These are phyloP conservation scores for Pythium aquatile DNA, from an alignment of 352 stramenopile species.

Conservation along the genomic window DNA sequence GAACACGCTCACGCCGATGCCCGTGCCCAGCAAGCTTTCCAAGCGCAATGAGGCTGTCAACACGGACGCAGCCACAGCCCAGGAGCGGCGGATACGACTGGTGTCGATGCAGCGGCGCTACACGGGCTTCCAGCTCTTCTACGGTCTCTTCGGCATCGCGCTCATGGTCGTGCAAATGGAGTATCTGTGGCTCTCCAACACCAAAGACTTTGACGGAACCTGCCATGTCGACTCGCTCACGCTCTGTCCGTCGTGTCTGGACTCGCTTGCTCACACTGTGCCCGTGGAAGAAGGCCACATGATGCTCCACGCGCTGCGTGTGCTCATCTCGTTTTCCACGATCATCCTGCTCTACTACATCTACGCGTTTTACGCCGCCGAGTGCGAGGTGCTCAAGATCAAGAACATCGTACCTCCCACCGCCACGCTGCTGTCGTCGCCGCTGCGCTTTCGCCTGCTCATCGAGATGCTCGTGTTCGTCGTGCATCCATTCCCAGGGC, in stretches of 20 bases:
- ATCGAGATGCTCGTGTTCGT: conserved; percentile 50
- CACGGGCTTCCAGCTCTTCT: conserved; percentile 70
- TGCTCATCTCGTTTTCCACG: conserved; percentile 69
- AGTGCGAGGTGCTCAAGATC: conserved; percentile 77
- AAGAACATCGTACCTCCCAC: conserved; percentile 78
- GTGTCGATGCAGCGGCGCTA: conserved; percentile 44
- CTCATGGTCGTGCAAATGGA: conserved; percentile 80
- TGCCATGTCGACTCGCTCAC: conserved; percentile 34
- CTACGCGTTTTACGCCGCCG: conserved; percentile 59
- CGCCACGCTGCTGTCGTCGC: conserved; percentile 59
- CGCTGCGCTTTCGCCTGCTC: conserved; percentile 43
- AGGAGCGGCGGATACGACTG: conserved; percentile 54
- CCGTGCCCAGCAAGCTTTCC: conserved; percentile 10
- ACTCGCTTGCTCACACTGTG: conserved; percentile 29
- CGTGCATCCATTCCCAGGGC: conserved; percentile 68
- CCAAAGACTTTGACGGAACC: conserved; percentile 30
- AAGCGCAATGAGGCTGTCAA: conserved; percentile 33
- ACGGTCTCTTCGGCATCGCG: conserved; percentile 53
- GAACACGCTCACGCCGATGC: conserved; percentile 17
- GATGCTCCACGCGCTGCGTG: conserved; percentile 60
- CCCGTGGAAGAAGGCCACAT: conserved; percentile 53
- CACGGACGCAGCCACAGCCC: conserved; percentile 36
- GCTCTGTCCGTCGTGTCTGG: conserved; percentile 42
- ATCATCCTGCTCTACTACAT: conserved; percentile 68
- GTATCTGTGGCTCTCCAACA: conserved; percentile 72